A percentile compares a stretch with the other conserved stretches of the same genome.
Evolutionary conservation across 305 asterid genomes (phyloP).

Genomic region (Fraxinus ornus): DNA sequence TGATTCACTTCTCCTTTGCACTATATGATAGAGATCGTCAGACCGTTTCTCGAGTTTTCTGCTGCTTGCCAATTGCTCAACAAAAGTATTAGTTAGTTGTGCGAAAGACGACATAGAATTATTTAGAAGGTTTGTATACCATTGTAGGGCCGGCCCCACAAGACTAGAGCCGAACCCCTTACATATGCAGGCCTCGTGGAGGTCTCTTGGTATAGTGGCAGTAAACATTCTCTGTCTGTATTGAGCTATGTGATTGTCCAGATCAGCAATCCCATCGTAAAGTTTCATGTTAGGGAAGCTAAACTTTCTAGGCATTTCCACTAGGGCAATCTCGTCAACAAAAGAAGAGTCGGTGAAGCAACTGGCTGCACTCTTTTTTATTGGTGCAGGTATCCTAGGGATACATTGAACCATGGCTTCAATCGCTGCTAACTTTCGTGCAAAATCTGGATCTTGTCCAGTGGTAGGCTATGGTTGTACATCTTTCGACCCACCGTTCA

Average conservation of each 20-base stretch:
- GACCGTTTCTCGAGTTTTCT: neutral
- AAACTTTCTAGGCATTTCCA: neutral
- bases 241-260: neutral
- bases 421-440: neutral
- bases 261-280: neutral
- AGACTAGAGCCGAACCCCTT: too few relatives aligned
- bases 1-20: neutral
- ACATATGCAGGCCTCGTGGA: neutral
- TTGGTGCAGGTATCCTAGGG: neutral
- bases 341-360: neutral
- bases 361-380: neutral
- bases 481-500: neutral
- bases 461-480: neutral
- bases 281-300: neutral
- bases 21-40: neutral
- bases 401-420: neutral
- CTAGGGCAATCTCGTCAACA: neutral
- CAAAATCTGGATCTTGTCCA: neutral
- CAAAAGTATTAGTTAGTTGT: neutral
- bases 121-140: neutral
- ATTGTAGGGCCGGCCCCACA: too few relatives aligned
- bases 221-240: neutral
- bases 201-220: too few relatives aligned
- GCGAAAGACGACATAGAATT: neutral
- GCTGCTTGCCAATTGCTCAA: neutral